These are phyloP conservation scores for Rhytidhysteron rufulum DNA, from an alignment of 2,329 filamentous ascomycete species.

Conservation along the genomic window DNA sequence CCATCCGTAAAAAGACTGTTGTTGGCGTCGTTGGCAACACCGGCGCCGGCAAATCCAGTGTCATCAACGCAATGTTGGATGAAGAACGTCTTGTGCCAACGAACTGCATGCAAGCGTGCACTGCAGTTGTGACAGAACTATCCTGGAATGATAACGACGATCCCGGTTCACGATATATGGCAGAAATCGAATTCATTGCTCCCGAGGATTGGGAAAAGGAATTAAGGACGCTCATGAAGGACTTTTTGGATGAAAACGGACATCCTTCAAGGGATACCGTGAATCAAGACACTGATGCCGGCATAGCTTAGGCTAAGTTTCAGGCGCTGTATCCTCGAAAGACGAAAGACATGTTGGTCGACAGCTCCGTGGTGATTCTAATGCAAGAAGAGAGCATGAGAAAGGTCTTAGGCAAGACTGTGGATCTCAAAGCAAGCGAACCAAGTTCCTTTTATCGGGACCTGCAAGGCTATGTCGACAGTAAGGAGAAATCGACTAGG, in stretches of 20 bases:
- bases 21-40: constrained; percentile 61
- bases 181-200: constrained; percentile 57
- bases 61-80: constrained; percentile 62
- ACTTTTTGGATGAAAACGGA: constrained; percentile 44
- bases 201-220: constrained; percentile 52
- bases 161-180: constrained; percentile 43
- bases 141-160: constrained; percentile 50
- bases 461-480: constrained; percentile 53
- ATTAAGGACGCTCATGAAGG: constrained; percentile 46
- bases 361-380: constrained; percentile 38
- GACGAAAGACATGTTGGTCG: constrained; percentile 37
- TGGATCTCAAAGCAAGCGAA: constrained; percentile 35
- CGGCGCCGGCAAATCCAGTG: constrained; percentile 58
- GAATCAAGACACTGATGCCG: constrained; percentile 46
- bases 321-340: constrained; percentile 46
- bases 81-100: constrained; percentile 56
- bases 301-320: constrained; percentile 50
- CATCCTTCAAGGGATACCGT: constrained; percentile 33
- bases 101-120: constrained; percentile 60
- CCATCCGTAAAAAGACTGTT: constrained; percentile 42
- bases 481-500: constrained; percentile 46
- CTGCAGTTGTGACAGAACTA: constrained; percentile 59
- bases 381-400: constrained; percentile 39
- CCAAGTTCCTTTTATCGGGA: constrained; percentile 42
- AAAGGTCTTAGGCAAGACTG: constrained; percentile 46